These are phyloP conservation scores for Peronospora destructor DNA, from an alignment of 352 stramenopile species.

Conservation along the genomic window DNA sequence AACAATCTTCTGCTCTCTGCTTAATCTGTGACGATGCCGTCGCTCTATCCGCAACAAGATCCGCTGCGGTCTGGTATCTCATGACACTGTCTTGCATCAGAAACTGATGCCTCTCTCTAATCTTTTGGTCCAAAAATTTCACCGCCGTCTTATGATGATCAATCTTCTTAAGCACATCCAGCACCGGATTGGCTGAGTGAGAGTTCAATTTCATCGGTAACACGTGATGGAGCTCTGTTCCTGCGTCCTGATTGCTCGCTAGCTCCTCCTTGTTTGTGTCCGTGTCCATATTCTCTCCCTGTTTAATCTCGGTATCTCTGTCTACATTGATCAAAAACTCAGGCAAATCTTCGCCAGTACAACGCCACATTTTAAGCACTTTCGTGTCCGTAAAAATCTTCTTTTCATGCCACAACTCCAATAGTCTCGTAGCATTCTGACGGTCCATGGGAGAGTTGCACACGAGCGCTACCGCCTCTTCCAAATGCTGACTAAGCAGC, in stretches of 20 bases:
- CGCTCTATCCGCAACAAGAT: constrained; percentile 47
- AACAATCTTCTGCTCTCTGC: constrained; percentile 50
- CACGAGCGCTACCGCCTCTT: constrained; percentile 73
- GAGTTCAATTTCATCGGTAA: constrained; percentile 74
- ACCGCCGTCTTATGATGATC: constrained; percentile 67
- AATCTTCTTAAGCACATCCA: constrained; percentile 77
- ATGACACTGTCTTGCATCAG: constrained; percentile 40
- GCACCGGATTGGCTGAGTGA: constrained; percentile 62
- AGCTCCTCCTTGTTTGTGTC: constrained; percentile 21
- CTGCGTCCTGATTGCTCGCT: constrained; percentile 26
- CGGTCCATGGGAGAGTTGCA: constrained; percentile 81
- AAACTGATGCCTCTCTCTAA: constrained; percentile 52
- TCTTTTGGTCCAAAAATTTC: constrained; percentile 51
- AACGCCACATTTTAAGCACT: constrained; percentile 71
- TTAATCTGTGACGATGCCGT: constrained; percentile 42
- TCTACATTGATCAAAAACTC: constrained; percentile 35
- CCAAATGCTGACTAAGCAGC: constrained; percentile 38
- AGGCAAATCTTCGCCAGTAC: constrained; percentile 67
- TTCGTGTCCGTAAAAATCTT: constrained; percentile 43
- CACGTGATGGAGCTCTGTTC: constrained; percentile 31
- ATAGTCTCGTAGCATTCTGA: constrained; percentile 60
- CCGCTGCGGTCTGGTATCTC: constrained; percentile 44
- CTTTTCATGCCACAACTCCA: constrained; percentile 79
- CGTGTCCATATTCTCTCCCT: neutral
- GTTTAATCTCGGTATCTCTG: constrained; percentile 6